Base-by-base conservation (phyloP, 2,329 filamentous ascomycete genomes). In the Amylocarpus encephaloides region DNA sequence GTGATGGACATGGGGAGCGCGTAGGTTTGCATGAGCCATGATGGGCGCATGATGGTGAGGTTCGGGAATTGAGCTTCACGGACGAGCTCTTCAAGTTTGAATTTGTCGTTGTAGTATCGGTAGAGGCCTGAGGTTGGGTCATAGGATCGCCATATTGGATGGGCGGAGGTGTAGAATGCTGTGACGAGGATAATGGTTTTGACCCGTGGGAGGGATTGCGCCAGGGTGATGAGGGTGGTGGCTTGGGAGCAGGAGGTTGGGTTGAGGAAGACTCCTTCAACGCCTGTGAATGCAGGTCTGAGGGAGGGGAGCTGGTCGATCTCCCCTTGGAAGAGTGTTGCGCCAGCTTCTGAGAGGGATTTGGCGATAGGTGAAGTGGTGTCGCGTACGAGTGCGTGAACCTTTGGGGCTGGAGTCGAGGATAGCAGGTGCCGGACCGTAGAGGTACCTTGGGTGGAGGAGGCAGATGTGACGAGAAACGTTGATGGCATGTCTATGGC, bases 321-420 rank as follows among this genome's bases (percentile, higher is more conserved):
- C 11, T 69, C 64, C 7, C 68, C 68, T 44, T 70, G 53, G 52
- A 70, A 70, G 16, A 71, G 7, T 0, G 63, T 68, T 34, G 70
- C 59, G 4, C 55, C 55, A 0, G 60, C 55, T 6, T 53, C 2
- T 62, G 46, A 12, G 70, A 53, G 46, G 59, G 33, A 1, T 50
- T 6, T 0, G 65, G 63, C 43, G 19, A 66, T 67, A n/a, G 64
- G 43, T 5, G 59, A 62, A 40, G 33, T 46, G 13, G 30, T 9
- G 38, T 70, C 55, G 41, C 68, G 67, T 1, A 70, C 67, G 3
- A 71, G 48, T 0, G 65, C 68, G 32, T 70, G 68, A 44, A 70
- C 50, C 16, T 64, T 66, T 4, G 15, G 12, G 6, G 15, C 34
- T 36, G 58, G 62, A 10, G 67, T 67, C 1, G 66, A 59, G 16